Conservation (phyloP, 108 stramenopile species). For the Pinguiococcus pyrenoidosus region DNA sequence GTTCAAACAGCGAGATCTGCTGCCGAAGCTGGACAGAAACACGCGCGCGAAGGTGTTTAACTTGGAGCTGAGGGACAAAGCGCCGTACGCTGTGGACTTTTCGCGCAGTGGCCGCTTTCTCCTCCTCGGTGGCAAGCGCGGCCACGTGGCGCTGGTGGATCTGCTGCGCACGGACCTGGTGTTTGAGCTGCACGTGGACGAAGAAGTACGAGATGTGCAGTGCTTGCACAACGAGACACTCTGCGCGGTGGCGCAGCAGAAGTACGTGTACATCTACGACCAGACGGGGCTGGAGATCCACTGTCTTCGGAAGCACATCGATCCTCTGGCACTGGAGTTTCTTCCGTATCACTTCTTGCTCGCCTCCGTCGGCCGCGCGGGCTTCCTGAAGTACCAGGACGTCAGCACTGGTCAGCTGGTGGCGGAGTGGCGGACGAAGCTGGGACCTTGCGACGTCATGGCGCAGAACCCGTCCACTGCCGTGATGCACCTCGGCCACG, state of each 20-base stretch:
- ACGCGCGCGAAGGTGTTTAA: slow-evolving; percentile 29
- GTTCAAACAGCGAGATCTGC: slow-evolving; percentile 30
- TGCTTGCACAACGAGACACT: slow-evolving; percentile 83
- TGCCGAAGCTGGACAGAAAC: slow-evolving; percentile 24
- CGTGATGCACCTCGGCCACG: slow-evolving; percentile 77
- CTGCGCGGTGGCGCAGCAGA: slow-evolving; percentile 83
- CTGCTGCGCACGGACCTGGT: slow-evolving; percentile 15
- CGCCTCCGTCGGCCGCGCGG: slow-evolving; percentile 62
- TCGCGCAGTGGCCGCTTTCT: slow-evolving; percentile 39
- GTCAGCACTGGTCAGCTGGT: slow-evolving; percentile 83
- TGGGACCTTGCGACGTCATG: slow-evolving; percentile 60
- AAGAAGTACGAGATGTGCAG: slow-evolving; percentile 65
- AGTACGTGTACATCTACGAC: slow-evolving; percentile 93
- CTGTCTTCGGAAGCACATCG: slow-evolving; percentile 58
- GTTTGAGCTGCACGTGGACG: slow-evolving; percentile 40
- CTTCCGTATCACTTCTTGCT: slow-evolving; percentile 95
- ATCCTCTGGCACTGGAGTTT: slow-evolving; percentile 67
- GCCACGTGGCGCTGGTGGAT: slow-evolving; percentile 27
- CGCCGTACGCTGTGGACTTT: slow-evolving; percentile 36
- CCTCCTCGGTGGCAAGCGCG: slow-evolving; percentile 26
- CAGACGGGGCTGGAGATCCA: slow-evolving; percentile 82
- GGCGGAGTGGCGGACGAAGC: slow-evolving; percentile 56
- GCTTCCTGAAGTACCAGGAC: slow-evolving; percentile 80
- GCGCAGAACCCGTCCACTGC: slow-evolving; percentile 84
- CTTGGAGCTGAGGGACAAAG: slow-evolving; percentile 31